phyloP scores from a whole-genome alignment of 2,329 filamentous ascomycete genomes.

The Emydomyces testavorans region DNA sequence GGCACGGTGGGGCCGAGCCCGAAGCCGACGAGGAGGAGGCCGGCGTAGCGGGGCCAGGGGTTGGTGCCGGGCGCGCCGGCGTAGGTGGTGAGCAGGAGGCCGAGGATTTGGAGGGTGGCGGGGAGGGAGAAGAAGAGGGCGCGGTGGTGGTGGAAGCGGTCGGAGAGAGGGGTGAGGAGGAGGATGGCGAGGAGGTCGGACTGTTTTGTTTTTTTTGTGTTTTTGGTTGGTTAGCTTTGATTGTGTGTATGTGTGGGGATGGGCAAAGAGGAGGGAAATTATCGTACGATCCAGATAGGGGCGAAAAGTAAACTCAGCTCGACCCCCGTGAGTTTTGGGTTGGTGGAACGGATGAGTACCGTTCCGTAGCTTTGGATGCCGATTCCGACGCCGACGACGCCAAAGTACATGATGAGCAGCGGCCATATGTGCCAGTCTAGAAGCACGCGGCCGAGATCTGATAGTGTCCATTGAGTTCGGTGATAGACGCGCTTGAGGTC shows the following conservation, averaged over 20 bases:
- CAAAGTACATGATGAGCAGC: slow-evolving; percentile 82
- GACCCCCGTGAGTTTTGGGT: slow-evolving; percentile 59
- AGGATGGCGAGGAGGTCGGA: slow-evolving; percentile 84
- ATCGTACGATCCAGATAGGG: slow-evolving; percentile 75
- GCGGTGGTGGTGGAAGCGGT: slow-evolving; percentile 71
- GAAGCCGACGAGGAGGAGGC: slow-evolving; percentile 80
- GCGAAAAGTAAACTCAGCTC: slow-evolving; percentile 73
- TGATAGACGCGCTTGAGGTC: slow-evolving; percentile 75
- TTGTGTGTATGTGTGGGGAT: background rate
- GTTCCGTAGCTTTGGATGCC: slow-evolving; percentile 80
- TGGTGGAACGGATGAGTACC: slow-evolving; percentile 71
- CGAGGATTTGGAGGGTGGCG: slow-evolving; percentile 66
- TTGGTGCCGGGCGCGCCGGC: slow-evolving; percentile 44
- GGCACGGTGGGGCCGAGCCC: slow-evolving; percentile 83
- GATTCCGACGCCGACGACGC: slow-evolving; percentile 83
- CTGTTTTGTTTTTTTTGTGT: slow-evolving; percentile 29
- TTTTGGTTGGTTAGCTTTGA: background rate
- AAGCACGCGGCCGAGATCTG: slow-evolving; percentile 58
- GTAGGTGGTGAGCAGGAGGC: slow-evolving; percentile 68
- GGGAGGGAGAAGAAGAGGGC: slow-evolving; percentile 70
- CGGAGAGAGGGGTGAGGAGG: slow-evolving; percentile 70
- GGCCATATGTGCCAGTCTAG: slow-evolving; percentile 85
- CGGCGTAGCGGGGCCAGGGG: slow-evolving; percentile 76
- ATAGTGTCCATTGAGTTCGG: slow-evolving; percentile 57
- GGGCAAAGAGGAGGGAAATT: background rate